These are phyloP conservation scores for Rehmannia glutinosa DNA, from an alignment of 257 asterid genomes.

Conservation along the genomic window DNA sequence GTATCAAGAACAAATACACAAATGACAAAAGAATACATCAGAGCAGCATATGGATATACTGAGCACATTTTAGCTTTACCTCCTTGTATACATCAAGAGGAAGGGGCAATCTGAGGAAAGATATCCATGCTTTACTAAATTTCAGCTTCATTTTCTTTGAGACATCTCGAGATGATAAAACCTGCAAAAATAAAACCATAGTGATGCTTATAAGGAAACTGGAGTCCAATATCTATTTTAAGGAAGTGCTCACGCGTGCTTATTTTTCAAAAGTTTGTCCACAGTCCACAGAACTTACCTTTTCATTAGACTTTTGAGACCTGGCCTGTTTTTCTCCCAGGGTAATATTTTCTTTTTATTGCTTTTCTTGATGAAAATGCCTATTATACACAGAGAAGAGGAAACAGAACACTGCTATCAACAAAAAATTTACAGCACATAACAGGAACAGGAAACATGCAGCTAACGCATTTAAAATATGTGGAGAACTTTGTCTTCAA, in stretches of 20 bases:
- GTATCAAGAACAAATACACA: neutral
- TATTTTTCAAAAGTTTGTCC: constrained; percentile 1
- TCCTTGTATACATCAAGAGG: constrained; percentile 90
- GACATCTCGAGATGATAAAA: constrained; percentile 38
- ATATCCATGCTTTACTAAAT: constrained; percentile 89
- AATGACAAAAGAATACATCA: neutral
- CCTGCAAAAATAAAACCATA: constrained; percentile 38
- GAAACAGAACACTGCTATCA: constrained; percentile 10
- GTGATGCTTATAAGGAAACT: constrained; percentile 2
- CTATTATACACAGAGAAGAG: constrained; percentile 27
- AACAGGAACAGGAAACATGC: no score
- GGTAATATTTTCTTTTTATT: constrained; percentile 27
- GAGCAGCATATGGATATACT: neutral
- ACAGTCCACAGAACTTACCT: constrained; percentile 26
- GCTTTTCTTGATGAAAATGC: constrained; percentile 39
- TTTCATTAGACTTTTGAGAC: constrained; percentile 26
- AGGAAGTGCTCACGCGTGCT: neutral
- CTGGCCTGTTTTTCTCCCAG: constrained; percentile 19
- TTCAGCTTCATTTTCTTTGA: constrained; percentile 80
- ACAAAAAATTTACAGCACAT: neutral
- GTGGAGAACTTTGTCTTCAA: no score
- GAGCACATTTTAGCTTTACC: constrained; percentile 36
- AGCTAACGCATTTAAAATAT: no score
- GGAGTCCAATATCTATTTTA: neutral
- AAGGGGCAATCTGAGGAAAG: constrained; percentile 78